Percentiles rank a stretch among this genome's conserved stretches.
Evolutionary conservation across 306 rosid species (phyloP).

Genomic region (Lablab purpureus): DNA sequence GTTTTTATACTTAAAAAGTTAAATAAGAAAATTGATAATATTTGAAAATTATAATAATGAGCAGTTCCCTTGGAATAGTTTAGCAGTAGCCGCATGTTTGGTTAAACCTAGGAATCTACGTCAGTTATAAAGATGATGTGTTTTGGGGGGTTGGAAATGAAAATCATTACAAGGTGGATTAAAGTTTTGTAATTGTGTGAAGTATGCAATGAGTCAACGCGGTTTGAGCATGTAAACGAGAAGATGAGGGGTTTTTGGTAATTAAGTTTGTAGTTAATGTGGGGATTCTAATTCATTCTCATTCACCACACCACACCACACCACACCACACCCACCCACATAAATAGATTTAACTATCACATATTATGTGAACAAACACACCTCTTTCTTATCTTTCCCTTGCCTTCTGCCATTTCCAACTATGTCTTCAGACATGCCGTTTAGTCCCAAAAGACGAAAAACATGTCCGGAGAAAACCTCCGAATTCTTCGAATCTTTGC

Average conservation of each 20-base stretch:
- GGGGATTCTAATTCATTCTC: conserved; percentile 5
- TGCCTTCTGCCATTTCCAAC: neutral
- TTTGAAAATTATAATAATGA: too few relatives aligned
- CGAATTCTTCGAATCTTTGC: conserved; percentile 70
- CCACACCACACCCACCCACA: neutral
- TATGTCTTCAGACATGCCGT: neutral
- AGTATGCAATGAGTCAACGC: conserved; percentile 81
- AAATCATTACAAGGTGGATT: conserved; percentile 48
- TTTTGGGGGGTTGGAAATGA: too few relatives aligned
- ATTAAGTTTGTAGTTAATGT: conserved; percentile 4
- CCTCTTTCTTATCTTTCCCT: conserved; percentile 57
- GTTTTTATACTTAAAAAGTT: too few relatives aligned
- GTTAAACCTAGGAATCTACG: too few relatives aligned
- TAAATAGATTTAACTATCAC: neutral
- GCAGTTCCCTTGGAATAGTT: too few relatives aligned
- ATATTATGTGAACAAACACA: conserved; percentile 71
- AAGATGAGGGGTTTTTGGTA: conserved; percentile 39
- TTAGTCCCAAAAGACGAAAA: too few relatives aligned
- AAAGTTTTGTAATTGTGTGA: too few relatives aligned
- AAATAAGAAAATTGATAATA: too few relatives aligned
- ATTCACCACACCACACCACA: neutral
- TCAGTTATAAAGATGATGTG: too few relatives aligned
- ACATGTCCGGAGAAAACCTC: conserved; percentile 47
- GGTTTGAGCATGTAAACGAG: conserved; percentile 57
- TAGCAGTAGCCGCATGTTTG: too few relatives aligned